These are phyloP conservation scores for Balakata baccata DNA, from an alignment of 345 rosid species.

Conservation along the genomic window DNA sequence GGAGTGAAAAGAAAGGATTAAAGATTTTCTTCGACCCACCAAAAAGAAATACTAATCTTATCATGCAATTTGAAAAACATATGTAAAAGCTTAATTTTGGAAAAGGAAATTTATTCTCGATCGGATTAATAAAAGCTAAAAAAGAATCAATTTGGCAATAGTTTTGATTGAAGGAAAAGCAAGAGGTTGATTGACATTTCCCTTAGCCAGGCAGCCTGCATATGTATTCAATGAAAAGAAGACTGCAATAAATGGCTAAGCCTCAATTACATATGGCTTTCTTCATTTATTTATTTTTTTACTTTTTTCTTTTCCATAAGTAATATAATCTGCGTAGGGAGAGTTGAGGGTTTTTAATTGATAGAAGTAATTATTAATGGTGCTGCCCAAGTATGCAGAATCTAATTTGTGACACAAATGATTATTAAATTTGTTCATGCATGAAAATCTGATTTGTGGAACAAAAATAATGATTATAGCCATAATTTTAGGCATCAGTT, in stretches of 20 bases:
- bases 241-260: too few relatives aligned
- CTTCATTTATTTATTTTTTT: too few relatives aligned
- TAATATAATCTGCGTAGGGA: too few relatives aligned
- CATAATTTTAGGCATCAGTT: not conserved
- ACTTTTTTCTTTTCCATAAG: too few relatives aligned
- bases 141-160: slow-evolving; percentile 3
- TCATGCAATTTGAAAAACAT: not conserved
- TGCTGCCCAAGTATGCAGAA: not conserved
- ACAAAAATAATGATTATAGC: not conserved
- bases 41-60: not conserved
- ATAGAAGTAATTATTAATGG: not conserved
- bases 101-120: not conserved
- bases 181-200: slow-evolving; percentile 7
- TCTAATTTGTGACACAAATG: not conserved
- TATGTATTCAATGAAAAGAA: not conserved
- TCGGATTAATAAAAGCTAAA: not conserved
- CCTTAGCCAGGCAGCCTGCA: not conserved
- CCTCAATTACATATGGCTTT: too few relatives aligned
- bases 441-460: too few relatives aligned
- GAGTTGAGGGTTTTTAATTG: too few relatives aligned
- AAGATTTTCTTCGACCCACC: not conserved
- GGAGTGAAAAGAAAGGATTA: not conserved
- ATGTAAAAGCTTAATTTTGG: not conserved
- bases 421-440: too few relatives aligned
- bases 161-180: not conserved